Base-by-base conservation (phyloP, 2,329 filamentous ascomycete genomes). In the Neofusicoccum sp. region DNA sequence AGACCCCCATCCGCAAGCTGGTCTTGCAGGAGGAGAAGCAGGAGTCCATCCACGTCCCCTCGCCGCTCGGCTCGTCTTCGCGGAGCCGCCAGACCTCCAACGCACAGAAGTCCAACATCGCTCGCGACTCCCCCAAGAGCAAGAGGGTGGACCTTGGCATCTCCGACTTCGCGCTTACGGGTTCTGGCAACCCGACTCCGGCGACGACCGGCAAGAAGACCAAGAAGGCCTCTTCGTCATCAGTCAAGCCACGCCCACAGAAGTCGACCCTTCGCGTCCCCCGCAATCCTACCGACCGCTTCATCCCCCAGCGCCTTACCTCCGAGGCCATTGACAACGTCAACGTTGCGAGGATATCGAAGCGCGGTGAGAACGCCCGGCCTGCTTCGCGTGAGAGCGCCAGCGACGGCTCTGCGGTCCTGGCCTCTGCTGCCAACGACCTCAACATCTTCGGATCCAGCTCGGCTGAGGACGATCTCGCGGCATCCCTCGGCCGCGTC, bases 81-180 rank as follows among this genome's bases (percentile, higher is more conserved):
- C 26, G 51, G n/a, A 56, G 26, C 49, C 59, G 59, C 30, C 59
- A 61, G 41, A n/a, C 43, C 2, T 61, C 59, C 41, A 45, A 95
- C 73, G 97, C 93, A 2, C 92, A 93, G 73, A 98, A 98, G 82
- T 97, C 93, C 62, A 98, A 97, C 82, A 97, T 97, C 75, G 90
- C 89, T 66, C 86, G 87, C 65, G 79, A 80, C 43, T 84, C 86
- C 61, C 84, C 87, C 62, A 93, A 91, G 44, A 93, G 93, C 20
- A 93, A 91, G 44, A 93, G 93, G 24, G 84, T 98, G 40, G 93
- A 98, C 76, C 85, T 96, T 41, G 92, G 91, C 66, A 88, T 96
- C 34, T 97, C 93, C 41, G 93, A 99, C 73, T 98, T 93, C 82
- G 86, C 90, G 16, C 82, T 99, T 69, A 91, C 90, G 57, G 92